Evolutionary conservation across 2,329 filamentous ascomycete species (phyloP).

Genomic region (Microascus cirrosus): DNA sequence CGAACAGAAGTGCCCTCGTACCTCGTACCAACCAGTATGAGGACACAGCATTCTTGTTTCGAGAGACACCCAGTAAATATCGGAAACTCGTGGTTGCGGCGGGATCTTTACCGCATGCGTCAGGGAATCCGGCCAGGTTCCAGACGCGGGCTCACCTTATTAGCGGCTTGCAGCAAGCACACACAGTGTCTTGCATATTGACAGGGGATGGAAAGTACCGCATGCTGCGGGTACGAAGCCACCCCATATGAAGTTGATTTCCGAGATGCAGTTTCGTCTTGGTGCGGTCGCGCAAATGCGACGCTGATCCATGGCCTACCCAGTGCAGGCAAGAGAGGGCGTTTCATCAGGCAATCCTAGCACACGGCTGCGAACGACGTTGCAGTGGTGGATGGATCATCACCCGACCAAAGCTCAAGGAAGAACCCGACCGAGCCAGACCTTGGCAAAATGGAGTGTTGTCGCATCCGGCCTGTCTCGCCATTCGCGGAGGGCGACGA

Average conservation of each 20-base stretch:
- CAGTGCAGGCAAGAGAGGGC: neutral
- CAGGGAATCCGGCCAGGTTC: neutral
- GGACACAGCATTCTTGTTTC: neutral
- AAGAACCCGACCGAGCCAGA: neutral
- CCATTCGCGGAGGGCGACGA: neutral
- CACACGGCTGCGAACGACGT: neutral
- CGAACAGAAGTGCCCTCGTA: neutral
- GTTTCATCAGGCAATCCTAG: neutral
- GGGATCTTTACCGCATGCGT: neutral
- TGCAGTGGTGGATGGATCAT: neutral
- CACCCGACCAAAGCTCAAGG: neutral
- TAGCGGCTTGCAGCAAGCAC: neutral
- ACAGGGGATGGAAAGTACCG: neutral
- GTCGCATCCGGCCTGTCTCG: neutral
- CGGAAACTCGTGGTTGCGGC: neutral
- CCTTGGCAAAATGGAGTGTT: neutral
- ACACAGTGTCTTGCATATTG: neutral
- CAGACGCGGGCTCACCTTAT: neutral
- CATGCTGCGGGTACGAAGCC: neutral
- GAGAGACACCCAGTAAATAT: neutral
- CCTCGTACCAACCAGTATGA: neutral
- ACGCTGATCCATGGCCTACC: neutral
- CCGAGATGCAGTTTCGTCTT: neutral
- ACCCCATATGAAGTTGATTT: neutral
- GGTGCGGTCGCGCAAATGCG: neutral